Conservation (phyloP, 176 grass and related monocot species). For the Juncus effusus region DNA sequence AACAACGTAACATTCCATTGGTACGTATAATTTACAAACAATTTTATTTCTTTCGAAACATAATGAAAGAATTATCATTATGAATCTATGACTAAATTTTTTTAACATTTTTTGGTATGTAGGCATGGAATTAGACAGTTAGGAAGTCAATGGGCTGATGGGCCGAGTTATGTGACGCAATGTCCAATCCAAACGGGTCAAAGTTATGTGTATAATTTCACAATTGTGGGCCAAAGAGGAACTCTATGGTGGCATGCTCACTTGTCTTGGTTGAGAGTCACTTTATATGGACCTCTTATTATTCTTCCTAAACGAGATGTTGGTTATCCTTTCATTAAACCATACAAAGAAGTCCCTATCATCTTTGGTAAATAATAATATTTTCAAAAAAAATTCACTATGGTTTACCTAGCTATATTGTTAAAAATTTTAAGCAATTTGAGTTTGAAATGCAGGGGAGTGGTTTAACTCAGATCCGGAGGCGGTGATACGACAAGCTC, state of each 20-base stretch:
- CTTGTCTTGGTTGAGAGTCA: conserved; percentile 66
- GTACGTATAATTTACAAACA: conserved; percentile 11
- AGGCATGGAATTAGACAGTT: conserved; percentile 72
- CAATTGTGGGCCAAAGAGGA: conserved; percentile 48
- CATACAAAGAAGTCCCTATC: conserved; percentile 62
- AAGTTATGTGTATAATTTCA: conserved; percentile 58
- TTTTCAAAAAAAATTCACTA: background rate
- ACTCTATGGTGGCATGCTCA: conserved; percentile 95
- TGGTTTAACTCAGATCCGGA: conserved; percentile 68
- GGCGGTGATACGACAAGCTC: conserved; percentile 51
- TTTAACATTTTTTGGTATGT: background rate
- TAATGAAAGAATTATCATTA: conserved; percentile 13
- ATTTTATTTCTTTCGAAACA: background rate
- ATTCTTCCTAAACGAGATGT: conserved; percentile 48
- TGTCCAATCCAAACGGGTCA: conserved; percentile 59
- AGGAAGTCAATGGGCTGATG: conserved; percentile 62
- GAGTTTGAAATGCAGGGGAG: conserved; percentile 36
- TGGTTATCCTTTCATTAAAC: conserved; percentile 59
- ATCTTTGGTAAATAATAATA: conserved; percentile 41
- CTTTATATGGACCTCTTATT: conserved; percentile 62
- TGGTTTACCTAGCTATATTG: background rate
- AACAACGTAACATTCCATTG: conserved; percentile 75
- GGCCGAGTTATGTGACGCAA: conserved; percentile 68
- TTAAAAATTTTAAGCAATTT: background rate
- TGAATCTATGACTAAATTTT: conserved; percentile 19